A percentile compares a stretch with the other conserved stretches of the same genome.
Evolutionary conservation across 2,329 filamentous ascomycete species (phyloP).

Genomic region (Scopulariopsis brevicaulis): DNA sequence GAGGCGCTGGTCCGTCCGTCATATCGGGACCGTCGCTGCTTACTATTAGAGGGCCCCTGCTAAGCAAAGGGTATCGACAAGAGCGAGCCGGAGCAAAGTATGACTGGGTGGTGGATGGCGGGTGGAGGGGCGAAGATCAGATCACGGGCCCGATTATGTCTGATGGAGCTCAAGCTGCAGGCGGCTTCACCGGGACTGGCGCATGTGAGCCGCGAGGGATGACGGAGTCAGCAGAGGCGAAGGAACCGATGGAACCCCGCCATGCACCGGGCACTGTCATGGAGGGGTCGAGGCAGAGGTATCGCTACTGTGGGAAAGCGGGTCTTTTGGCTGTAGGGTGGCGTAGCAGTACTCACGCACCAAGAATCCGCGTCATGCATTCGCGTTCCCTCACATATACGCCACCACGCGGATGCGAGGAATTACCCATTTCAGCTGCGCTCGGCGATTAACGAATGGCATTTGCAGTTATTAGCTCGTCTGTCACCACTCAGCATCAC

Average conservation of each 20-base stretch:
- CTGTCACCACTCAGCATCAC: not conserved
- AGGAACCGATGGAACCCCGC: not conserved
- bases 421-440: not conserved
- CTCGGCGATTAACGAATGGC: not conserved
- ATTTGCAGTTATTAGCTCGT: not conserved
- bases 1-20: slow-evolving; percentile 8
- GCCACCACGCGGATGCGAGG: not conserved
- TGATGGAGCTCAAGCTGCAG: not conserved
- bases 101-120: not conserved
- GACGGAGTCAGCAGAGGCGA: slow-evolving; percentile 2
- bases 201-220: slow-evolving; percentile 1
- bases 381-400: slow-evolving; percentile 1
- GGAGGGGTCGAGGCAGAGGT: not conserved
- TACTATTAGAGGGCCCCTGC: not conserved
- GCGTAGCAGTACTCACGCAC: not conserved
- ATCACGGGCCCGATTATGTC: not conserved
- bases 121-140: not conserved
- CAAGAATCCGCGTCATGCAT: slow-evolving; percentile 4
- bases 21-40: slow-evolving; percentile 8
- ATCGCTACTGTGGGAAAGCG: not conserved
- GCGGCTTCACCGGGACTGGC: not conserved
- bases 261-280: slow-evolving; percentile 1
- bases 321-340: not conserved
- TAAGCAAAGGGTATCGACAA: not conserved
- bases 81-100: slow-evolving; percentile 1